Evolutionary conservation across 352 stramenopile species (phyloP), one percentile per base, ranked within the genome.

Genomic region (Thraustochytrium striatum): DNA sequence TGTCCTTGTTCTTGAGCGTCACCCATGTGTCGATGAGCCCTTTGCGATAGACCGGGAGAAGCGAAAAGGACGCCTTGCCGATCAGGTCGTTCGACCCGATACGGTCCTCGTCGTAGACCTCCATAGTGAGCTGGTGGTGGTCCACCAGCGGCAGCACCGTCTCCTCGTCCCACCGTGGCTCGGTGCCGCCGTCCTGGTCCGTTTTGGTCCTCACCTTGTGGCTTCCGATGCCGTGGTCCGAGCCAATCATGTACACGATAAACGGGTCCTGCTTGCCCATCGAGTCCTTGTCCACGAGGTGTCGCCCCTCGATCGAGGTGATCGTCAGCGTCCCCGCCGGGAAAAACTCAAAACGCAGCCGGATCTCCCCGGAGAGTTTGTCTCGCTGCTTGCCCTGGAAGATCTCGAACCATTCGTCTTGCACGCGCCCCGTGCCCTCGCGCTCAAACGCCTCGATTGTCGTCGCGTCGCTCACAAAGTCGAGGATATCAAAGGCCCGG

Each of bases 101-200:
- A n/a, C 87, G 86, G 81, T 97, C 92, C 69, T 96, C 89, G 69
- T 97, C 92, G 87, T 89, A 96, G 70, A 91, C 87, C 69, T 97
- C 90, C 30, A 98, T 84, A 32, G 87, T 72, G 65, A 97, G 85
- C 61, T 89, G 92, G 83, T 92, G 95, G 81, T 97, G 91, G 78
- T 97, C 93, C 2, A 98, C 93, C 55, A 98, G 84, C 41, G 95
- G 86, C 70, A 98, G 92, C n/a, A 43, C 57, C 57, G 96, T 90
- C 11, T 78, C 44, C 68, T 96, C 85, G 65, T 92, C 84, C 92
- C 92, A 97, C 79, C 92, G 82, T 21, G 89, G 91, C 28, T 92
- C 89, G 13, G 85, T 85, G 0, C 91, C 89, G 41, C 88, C 89
- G 79, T 95, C 90, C 21, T 88, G 91, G 81, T 95, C 89, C 0